Base-by-base conservation (phyloP, 2,329 filamentous ascomycete genomes). In the Phaeosphaeria sp. region DNA sequence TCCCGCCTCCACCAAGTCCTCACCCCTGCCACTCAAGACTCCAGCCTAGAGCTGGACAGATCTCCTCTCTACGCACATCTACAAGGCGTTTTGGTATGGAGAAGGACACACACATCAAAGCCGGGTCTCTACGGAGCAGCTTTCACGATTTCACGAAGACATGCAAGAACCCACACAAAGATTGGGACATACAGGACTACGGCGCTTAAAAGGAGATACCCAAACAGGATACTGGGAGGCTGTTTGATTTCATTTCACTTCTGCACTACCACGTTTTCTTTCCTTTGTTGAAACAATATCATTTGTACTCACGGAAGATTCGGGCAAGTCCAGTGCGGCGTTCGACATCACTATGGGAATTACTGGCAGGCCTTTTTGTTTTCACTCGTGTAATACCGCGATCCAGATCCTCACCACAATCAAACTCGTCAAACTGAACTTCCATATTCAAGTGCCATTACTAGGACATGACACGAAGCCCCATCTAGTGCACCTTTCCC, bases 1-100 rank as follows among this genome's bases (percentile, higher is more conserved):
- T 20, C 51, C 51, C 4, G 33, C 43, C 21, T 55, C 52, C 21
- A 68, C 65, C 13, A 64, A 65, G 18, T 53, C 56, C 25, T 64
- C 57, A 18, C 51, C 60, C 13, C 55, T 53, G 13, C 45, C 55
- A 45, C 49, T 55, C 8, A 64, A 69, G 46, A 40, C 56, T 4
- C 17, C 63, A n/a, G 61, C 59, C 27, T 61, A 57, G 50, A 20
- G 21, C 45, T 9, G 51, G 43, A 49, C 33, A 46, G 57, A 55
- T 20, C 2, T 46, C 45, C 25, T 24, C 21, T 30, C 43, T 45
- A 21, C 6, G n/a, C 45, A 49, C 51, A 53, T 49, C 36, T 17
- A 22, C 22, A 39, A 9, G 46, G 52, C 25, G 45, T 55, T 55
- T 47, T 21, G 9, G 36, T 18, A 15, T 11, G 42, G 20, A 22